Evolutionary conservation across 2,329 filamentous ascomycete genomes (phyloP), one percentile per base, ranked within the genome.

Genomic region (Paraphaeosphaeria sporulosa): DNA sequence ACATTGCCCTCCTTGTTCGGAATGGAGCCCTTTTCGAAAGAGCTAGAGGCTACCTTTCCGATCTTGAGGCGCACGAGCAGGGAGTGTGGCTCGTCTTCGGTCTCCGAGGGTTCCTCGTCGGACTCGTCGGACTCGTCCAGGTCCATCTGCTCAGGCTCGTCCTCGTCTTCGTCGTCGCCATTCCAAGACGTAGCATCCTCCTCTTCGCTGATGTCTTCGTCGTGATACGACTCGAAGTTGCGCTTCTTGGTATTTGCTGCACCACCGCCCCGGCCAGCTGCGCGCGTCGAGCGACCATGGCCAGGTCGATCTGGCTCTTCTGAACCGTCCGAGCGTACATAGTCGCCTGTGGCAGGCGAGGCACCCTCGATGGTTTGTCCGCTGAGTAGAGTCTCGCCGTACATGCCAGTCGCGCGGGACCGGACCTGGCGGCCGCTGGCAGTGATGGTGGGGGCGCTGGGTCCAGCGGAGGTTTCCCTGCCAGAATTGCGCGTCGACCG

Each of bases 361-460:
- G 76, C 72, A 43, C 70, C 70, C 32, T 78, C 80, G 62, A 75
- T 76, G 8, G 67, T 68, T 64, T 86, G 84, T 42, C 84, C 85
- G 67, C 82, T 85, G 17, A 89, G 80, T 59, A 89, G 78, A 25
- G 81, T 81, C 62, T 90, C 87, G 13, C 87, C 87, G 55, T 90
- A 91, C 46, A 89, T 80, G 32, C 90, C 87, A 4, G 77, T 78
- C 27, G 71, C 71, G 9, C 89, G 87, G 48, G 90, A 87, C 65
- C 88, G 86, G 64, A 97, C 89, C 74, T 97, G 93, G 23, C 95
- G 88, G 23, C 95, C 95, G 74, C 93, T 97, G 23, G 92, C 89
- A 3, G 95, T 98, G 53, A 88, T 85, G 13, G 83, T 85, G 52
- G 84, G 91, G 81, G 78, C 89, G 25, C 83, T 76, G 4, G 85